Evolutionary conservation across 257 asterid species (phyloP).

Genomic region (Solanum piurae): DNA sequence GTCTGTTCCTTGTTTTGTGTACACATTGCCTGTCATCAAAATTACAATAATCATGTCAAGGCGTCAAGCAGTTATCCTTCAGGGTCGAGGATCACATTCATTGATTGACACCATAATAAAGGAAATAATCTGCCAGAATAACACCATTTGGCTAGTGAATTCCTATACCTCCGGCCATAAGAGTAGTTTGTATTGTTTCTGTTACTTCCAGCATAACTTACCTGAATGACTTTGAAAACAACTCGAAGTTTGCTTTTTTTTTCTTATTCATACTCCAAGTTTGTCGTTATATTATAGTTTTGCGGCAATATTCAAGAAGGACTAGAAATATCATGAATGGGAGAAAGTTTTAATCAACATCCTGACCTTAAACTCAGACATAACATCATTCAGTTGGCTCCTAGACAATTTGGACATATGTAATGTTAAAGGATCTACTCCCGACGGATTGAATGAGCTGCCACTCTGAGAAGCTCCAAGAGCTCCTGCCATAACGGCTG

Average conservation of each 20-base stretch:
- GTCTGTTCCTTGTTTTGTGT: conserved; percentile 78
- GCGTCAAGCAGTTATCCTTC: not conserved
- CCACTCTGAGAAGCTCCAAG: conserved; percentile 70
- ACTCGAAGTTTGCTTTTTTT: not conserved
- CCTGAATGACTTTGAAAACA: not conserved
- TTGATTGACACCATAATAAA: not conserved
- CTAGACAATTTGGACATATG: conserved; percentile 84
- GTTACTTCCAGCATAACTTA: not conserved
- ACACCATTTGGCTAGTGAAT: not conserved
- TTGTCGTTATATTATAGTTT: not conserved
- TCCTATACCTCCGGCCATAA: not conserved
- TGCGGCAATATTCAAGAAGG: not conserved
- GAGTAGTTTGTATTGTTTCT: not conserved
- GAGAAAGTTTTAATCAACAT: conserved; percentile 6
- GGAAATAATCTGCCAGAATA: not conserved
- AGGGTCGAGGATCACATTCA: not conserved
- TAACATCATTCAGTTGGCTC: conserved; percentile 58
- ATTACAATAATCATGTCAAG: not conserved
- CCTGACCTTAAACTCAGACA: conserved; percentile 68
- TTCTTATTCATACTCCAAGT: not conserved
- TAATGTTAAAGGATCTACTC: conserved; percentile 68
- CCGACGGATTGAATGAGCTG: conserved; percentile 32
- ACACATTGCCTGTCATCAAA: conserved; percentile 57
- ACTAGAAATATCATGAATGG: not conserved
- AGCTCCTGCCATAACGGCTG: conserved; percentile 78